phyloP scores from a whole-genome alignment of 2,329 filamentous ascomycete species.

The Grosmannia huntii region DNA sequence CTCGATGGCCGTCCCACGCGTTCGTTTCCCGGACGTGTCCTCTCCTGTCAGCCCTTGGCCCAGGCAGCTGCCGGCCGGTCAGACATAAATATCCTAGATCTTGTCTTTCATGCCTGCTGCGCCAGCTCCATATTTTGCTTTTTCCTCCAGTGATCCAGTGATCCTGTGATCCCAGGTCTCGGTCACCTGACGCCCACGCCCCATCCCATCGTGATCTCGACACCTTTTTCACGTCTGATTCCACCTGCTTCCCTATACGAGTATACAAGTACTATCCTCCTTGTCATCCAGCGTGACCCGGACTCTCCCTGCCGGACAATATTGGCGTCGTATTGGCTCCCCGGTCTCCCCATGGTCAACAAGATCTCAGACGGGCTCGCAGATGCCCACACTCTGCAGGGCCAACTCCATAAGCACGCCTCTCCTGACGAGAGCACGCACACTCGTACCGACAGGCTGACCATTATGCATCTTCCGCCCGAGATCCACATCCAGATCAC shows the following conservation, averaged over 20 bases:
- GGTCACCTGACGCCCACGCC: not conserved
- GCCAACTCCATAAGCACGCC: too few species aligned
- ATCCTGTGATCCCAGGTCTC: not conserved
- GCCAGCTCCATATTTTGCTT: not conserved
- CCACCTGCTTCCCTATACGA: too few species aligned
- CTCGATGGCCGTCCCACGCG: too few species aligned
- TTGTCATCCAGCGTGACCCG: not conserved
- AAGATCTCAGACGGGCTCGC: not conserved
- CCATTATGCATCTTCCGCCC: slow-evolving; percentile 37
- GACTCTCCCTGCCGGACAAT: not conserved
- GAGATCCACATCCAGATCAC: slow-evolving; percentile 56
- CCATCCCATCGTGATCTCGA: not conserved
- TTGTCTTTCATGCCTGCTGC: too few species aligned
- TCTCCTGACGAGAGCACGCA: not conserved
- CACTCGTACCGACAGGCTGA: not conserved
- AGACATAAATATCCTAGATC: too few species aligned
- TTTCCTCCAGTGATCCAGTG: not conserved
- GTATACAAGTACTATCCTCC: too few species aligned
- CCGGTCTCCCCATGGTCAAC: not conserved
- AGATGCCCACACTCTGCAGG: not conserved
- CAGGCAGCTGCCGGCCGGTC: too few species aligned
- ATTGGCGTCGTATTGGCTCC: slow-evolving; percentile 1
- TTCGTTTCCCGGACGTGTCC: too few species aligned
- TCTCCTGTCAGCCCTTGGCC: too few species aligned
- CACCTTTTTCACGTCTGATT: not conserved